These are phyloP conservation scores for Suillus lakei DNA, from an alignment of 768 basidiomycete species.

Conservation along the genomic window DNA sequence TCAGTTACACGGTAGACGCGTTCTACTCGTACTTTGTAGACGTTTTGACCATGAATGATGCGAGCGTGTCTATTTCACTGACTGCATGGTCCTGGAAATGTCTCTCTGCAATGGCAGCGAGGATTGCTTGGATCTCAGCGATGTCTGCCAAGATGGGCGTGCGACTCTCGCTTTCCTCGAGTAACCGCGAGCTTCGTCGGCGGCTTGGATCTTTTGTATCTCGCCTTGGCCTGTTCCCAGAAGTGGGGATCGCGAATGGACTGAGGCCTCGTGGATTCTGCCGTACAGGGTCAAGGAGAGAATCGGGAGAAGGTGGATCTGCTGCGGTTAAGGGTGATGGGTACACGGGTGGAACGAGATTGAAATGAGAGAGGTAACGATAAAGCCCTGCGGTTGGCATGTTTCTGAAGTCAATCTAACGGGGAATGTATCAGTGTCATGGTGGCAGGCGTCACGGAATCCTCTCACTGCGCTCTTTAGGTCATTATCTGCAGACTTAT, in stretches of 20 bases:
- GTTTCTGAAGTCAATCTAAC: slow-evolving; percentile 76
- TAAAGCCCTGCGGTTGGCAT: slow-evolving; percentile 69
- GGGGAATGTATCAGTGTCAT: slow-evolving; percentile 17
- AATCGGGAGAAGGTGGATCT: slow-evolving; percentile 72
- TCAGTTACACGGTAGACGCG: slow-evolving; percentile 18
- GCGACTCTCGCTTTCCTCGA: slow-evolving; percentile 64
- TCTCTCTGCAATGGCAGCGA: slow-evolving; percentile 72
- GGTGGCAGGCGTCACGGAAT: slow-evolving; percentile 4
- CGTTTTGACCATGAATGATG: slow-evolving; percentile 79
- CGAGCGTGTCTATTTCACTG: slow-evolving; percentile 82
- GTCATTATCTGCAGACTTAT: slow-evolving; percentile 41
- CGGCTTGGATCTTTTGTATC: slow-evolving; percentile 64
- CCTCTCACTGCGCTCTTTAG: slow-evolving; percentile 37
- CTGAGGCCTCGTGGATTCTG: slow-evolving; percentile 55
- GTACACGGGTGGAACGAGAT: slow-evolving; percentile 70
- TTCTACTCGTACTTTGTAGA: slow-evolving; percentile 50
- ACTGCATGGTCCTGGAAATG: slow-evolving; percentile 69
- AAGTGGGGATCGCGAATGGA: slow-evolving; percentile 50
- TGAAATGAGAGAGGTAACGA: slow-evolving; percentile 74
- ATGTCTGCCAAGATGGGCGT: slow-evolving; percentile 74
- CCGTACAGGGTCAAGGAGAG: slow-evolving; percentile 55
- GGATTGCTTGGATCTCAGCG: slow-evolving; percentile 64
- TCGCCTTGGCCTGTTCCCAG: slow-evolving; percentile 75
- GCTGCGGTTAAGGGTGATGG: slow-evolving; percentile 70
- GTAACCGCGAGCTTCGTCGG: slow-evolving; percentile 71